These are phyloP conservation scores for Pleomassaria siparia DNA, from an alignment of 2,329 filamentous ascomycete species.

Conservation along the genomic window DNA sequence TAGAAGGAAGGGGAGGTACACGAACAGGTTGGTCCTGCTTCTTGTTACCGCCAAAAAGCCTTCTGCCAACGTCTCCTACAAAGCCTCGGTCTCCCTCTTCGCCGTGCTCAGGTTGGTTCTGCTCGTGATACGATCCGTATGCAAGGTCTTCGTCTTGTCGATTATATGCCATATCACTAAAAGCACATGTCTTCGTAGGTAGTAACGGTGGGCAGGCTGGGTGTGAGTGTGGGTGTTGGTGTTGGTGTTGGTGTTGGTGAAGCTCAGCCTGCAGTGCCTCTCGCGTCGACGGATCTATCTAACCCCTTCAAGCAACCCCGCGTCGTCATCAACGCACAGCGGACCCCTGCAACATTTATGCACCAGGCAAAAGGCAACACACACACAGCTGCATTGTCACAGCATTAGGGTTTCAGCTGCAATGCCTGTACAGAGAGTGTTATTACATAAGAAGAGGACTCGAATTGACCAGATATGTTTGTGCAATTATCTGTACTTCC, in stretches of 20 bases:
- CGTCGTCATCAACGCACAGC: conserved; percentile 4
- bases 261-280: background rate
- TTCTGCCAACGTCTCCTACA: conserved; percentile 55
- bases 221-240: no score
- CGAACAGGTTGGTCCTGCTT: conserved; percentile 29
- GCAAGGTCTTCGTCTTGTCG: conserved; percentile 55
- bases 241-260: no score
- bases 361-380: background rate
- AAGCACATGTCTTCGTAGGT: conserved; percentile 13
- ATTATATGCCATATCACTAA: conserved; percentile 32
- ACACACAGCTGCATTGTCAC: no score
- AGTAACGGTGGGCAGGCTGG: background rate
- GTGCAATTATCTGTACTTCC: background rate
- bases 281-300: background rate
- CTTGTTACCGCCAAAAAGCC: conserved; percentile 37
- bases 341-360: conserved; percentile 6
- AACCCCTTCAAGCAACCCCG: background rate
- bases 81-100: conserved; percentile 52
- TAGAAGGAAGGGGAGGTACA: conserved; percentile 6
- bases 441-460: background rate
- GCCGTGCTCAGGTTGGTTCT: conserved; percentile 33
- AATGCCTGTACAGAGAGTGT: no score
- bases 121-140: conserved; percentile 55
- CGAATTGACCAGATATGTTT: background rate
- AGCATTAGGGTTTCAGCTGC: background rate